phyloP scores from a whole-genome alignment of 306 rosid species.

The Macrotyloma uniflorum region DNA sequence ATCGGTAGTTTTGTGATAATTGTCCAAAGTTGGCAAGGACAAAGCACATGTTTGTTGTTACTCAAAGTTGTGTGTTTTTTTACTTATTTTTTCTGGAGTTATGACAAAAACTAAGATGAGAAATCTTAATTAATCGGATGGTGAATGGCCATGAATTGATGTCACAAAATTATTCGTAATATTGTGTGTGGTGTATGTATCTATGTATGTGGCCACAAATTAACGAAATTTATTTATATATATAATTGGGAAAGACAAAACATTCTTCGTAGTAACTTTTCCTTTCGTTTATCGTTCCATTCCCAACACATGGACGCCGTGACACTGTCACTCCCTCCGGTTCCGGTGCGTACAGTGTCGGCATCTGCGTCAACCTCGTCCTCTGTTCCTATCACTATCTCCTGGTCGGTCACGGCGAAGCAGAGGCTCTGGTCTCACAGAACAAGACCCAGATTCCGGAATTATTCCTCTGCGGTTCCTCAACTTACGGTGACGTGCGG shows the following conservation, averaged over 20 bases:
- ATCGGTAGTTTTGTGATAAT: no score
- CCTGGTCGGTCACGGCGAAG: conserved; percentile 7
- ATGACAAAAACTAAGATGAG: not conserved
- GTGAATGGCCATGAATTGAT: no score
- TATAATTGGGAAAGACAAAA: no score
- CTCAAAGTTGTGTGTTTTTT: no score
- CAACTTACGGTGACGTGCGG: conserved; percentile 54
- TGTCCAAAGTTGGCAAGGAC: no score
- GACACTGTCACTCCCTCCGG: conserved; percentile 3
- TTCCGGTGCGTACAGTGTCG: conserved; percentile 41
- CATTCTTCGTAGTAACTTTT: no score
- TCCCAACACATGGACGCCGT: conserved; percentile 40
- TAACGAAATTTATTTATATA: no score
- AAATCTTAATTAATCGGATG: not conserved
- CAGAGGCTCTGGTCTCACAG: conserved; percentile 26
- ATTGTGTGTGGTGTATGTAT: not conserved
- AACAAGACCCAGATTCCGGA: conserved; percentile 6
- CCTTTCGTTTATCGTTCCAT: not conserved
- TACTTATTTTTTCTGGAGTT: no score
- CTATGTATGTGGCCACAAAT: conserved; percentile 1
- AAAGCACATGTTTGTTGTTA: no score
- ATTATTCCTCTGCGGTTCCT: conserved; percentile 36
- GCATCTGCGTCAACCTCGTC: conserved; percentile 28
- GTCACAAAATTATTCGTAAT: not conserved
- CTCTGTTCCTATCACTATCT: conserved; percentile 33